A percentile compares a stretch with the other conserved stretches of the same genome.
phyloP scores from a whole-genome alignment of 352 stramenopile species.

The Phytophthora colocasiae region DNA sequence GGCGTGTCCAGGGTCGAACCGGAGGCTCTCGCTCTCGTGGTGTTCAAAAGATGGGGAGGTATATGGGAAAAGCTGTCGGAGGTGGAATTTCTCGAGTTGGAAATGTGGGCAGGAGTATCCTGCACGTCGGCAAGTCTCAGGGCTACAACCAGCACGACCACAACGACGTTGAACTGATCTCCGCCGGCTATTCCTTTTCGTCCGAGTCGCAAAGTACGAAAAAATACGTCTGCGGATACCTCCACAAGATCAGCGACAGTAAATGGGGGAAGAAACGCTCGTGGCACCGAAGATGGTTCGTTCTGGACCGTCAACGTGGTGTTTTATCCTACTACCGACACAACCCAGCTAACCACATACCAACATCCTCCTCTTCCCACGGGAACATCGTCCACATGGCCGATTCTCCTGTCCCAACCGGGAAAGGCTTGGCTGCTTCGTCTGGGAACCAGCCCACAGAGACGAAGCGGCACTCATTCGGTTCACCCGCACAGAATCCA shows the following conservation, averaged over 20 bases:
- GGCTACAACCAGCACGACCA: slow-evolving; percentile 26
- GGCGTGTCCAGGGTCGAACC: slow-evolving; percentile 27
- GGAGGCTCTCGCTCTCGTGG: slow-evolving; percentile 46
- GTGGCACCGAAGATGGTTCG: slow-evolving; percentile 89
- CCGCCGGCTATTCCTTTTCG: slow-evolving; percentile 68
- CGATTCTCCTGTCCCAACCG: slow-evolving; percentile 35
- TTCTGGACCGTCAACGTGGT: slow-evolving; percentile 76
- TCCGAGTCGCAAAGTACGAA: slow-evolving; percentile 82
- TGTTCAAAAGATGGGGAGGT: slow-evolving; percentile 79
- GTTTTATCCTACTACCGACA: slow-evolving; percentile 85
- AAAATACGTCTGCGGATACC: slow-evolving; percentile 83
- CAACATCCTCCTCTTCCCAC: slow-evolving; percentile 46
- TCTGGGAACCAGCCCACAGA: slow-evolving; percentile 16
- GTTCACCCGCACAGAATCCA: not conserved
- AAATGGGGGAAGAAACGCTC: slow-evolving; percentile 85
- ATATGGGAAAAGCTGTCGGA: slow-evolving; percentile 81
- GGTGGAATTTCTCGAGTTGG: slow-evolving; percentile 84
- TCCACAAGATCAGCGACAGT: slow-evolving; percentile 88
- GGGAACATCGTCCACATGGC: slow-evolving; percentile 84
- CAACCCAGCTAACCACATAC: slow-evolving; percentile 80
- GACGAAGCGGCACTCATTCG: slow-evolving; percentile 27
- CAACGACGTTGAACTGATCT: slow-evolving; percentile 46
- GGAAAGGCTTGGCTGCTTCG: slow-evolving; percentile 12
- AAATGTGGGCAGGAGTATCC: slow-evolving; percentile 77
- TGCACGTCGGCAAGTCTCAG: slow-evolving; percentile 72